phyloP scores from a whole-genome alignment of 768 basidiomycete species.

The Pleurotus citrinopileatus region DNA sequence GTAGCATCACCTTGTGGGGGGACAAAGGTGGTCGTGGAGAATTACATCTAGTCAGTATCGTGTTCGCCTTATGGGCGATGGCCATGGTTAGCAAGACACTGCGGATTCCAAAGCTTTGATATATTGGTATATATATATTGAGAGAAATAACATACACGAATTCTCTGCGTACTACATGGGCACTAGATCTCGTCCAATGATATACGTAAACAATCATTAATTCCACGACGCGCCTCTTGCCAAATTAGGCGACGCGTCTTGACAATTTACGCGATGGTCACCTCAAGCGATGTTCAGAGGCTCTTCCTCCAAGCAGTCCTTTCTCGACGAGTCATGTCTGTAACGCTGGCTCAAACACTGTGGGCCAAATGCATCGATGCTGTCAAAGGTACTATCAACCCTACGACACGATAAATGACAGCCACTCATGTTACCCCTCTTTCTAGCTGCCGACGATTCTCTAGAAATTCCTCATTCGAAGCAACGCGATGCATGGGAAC shows the following conservation, averaged over 20 bases:
- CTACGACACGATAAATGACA: background rate
- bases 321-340: constrained; percentile 67
- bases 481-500: constrained; percentile 50
- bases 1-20: constrained; percentile 75
- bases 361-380: constrained; percentile 68
- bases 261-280: constrained; percentile 30
- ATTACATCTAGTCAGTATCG: constrained; percentile 71
- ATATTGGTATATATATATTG: background rate
- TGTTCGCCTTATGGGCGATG: constrained; percentile 88
- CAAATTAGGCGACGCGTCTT: constrained; percentile 1
- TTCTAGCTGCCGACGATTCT: constrained; percentile 48
- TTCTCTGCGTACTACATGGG: background rate
- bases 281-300: constrained; percentile 63
- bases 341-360: constrained; percentile 57
- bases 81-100: constrained; percentile 99
- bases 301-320: constrained; percentile 80
- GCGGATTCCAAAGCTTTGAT: constrained; percentile 72
- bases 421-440: constrained; percentile 11
- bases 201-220: constrained; percentile 3
- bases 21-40: constrained; percentile 73
- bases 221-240: background rate
- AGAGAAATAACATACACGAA: background rate
- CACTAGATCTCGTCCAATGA: too few species aligned
- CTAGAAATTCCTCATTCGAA: constrained; percentile 43
- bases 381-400: constrained; percentile 57